phyloP scores from a whole-genome alignment of 306 rosid species.

The Gleditsia sinensis region DNA sequence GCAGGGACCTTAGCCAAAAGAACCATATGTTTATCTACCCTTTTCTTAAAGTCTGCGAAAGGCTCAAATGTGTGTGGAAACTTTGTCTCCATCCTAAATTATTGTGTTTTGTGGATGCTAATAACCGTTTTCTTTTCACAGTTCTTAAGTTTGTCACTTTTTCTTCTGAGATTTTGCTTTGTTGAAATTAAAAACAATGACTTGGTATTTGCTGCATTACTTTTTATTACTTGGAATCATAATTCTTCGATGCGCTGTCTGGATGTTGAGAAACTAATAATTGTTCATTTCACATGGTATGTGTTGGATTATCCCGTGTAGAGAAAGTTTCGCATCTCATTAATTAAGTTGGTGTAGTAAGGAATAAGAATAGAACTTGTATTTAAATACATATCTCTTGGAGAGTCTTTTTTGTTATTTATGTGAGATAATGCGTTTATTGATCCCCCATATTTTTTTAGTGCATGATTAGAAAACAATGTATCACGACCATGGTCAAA shows the following conservation, averaged over 20 bases:
- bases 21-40: constrained; percentile 35
- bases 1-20: constrained; percentile 42
- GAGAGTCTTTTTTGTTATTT: background rate
- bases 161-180: background rate
- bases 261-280: background rate
- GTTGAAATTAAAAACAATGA: background rate
- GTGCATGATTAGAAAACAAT: background rate
- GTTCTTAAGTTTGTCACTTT: constrained; percentile 23
- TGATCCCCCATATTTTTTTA: background rate
- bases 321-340: background rate
- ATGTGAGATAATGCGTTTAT: background rate
- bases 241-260: background rate
- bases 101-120: constrained; percentile 55
- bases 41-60: constrained; percentile 65
- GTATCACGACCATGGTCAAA: background rate
- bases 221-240: background rate
- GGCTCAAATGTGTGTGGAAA: constrained; percentile 52
- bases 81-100: constrained; percentile 55
- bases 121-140: constrained; percentile 32
- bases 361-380: background rate
- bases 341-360: background rate
- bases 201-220: background rate
- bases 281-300: too few relatives aligned
- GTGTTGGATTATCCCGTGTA: background rate
- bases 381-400: background rate